A percentile compares a stretch with the other conserved stretches of the same genome.
Conservation (phyloP, 495 filamentous ascomycete species). For the Chlorociboria aeruginascens region DNA sequence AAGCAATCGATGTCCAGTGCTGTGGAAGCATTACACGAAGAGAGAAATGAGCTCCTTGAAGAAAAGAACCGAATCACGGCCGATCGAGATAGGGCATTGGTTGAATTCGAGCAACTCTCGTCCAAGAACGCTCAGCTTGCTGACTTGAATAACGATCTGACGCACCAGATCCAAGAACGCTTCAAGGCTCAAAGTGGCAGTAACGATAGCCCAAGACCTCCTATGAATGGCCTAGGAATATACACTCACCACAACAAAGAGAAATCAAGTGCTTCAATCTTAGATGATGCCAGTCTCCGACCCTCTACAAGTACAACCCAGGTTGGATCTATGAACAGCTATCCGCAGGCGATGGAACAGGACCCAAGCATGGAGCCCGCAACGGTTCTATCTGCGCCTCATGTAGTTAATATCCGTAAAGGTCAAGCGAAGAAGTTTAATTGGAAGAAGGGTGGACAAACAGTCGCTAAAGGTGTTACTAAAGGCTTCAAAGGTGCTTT, state of each 20-base stretch:
- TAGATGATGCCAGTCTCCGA: constrained; percentile 35
- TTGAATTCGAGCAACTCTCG: constrained; percentile 89
- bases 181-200: constrained; percentile 65
- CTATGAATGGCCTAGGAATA: constrained; percentile 74
- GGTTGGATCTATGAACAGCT: constrained; percentile 13
- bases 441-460: constrained; percentile 94
- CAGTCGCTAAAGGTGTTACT: constrained; percentile 82
- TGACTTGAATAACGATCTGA: constrained; percentile 88
- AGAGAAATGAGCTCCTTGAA: constrained; percentile 69
- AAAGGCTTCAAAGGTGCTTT: constrained; percentile 84
- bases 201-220: constrained; percentile 36
- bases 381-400: constrained; percentile 60
- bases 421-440: constrained; percentile 90
- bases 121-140: constrained; percentile 87
- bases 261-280: constrained; percentile 52
- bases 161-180: constrained; percentile 84
- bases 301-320: constrained; percentile 32
- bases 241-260: constrained; percentile 61
- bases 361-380: constrained; percentile 37
- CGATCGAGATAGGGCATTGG: constrained; percentile 80
- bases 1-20: constrained; percentile 66
- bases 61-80: constrained; percentile 68
- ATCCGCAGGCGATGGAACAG: constrained; percentile 25
- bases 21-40: constrained; percentile 75
- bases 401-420: constrained; percentile 86